These are phyloP conservation scores for Beauveria pseudobassiana DNA, from an alignment of 2,329 filamentous ascomycete genomes.

Conservation along the genomic window DNA sequence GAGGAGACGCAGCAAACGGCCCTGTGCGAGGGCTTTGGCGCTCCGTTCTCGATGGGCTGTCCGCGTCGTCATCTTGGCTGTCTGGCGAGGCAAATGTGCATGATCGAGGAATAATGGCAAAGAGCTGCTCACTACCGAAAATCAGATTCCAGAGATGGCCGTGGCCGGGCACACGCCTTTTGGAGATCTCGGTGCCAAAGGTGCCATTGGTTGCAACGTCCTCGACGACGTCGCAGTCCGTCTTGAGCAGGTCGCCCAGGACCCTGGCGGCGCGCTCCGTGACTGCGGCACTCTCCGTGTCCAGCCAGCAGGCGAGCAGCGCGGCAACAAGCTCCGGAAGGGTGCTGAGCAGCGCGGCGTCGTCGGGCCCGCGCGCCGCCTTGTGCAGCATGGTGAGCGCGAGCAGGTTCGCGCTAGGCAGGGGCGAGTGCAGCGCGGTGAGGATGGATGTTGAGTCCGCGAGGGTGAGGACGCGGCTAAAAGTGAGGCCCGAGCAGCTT, in stretches of 20 bases:
- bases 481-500: constrained; percentile 48
- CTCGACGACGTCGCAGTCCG: constrained; percentile 40
- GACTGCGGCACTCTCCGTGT: constrained; percentile 10
- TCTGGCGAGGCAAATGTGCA: constrained; percentile 21
- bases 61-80: constrained; percentile 16
- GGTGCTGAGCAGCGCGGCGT: constrained; percentile 42
- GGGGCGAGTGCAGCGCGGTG: constrained; percentile 44
- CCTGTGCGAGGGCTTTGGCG: constrained; percentile 43
- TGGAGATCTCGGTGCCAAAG: constrained; percentile 28
- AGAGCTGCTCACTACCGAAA: constrained; percentile 37
- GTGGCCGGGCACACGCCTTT: constrained; percentile 37
- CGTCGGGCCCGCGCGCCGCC: constrained; percentile 38
- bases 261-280: constrained; percentile 42
- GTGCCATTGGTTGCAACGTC: constrained; percentile 12
- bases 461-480: constrained; percentile 43
- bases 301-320: constrained; percentile 39
- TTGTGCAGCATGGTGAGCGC: constrained; percentile 51
- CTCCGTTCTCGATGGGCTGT: constrained; percentile 6
- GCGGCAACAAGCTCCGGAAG: constrained; percentile 41
- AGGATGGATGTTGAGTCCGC: constrained; percentile 44
- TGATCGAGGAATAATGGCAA: constrained; percentile 34
- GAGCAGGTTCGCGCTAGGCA: constrained; percentile 50
- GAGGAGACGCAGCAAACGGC: constrained; percentile 43
- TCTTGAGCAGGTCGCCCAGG: constrained; percentile 46
- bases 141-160: constrained; percentile 47